Evolutionary conservation across 495 filamentous ascomycete species (phyloP), one percentile per base, ranked within the genome.

Genomic region (Glutinoglossum americanum): DNA sequence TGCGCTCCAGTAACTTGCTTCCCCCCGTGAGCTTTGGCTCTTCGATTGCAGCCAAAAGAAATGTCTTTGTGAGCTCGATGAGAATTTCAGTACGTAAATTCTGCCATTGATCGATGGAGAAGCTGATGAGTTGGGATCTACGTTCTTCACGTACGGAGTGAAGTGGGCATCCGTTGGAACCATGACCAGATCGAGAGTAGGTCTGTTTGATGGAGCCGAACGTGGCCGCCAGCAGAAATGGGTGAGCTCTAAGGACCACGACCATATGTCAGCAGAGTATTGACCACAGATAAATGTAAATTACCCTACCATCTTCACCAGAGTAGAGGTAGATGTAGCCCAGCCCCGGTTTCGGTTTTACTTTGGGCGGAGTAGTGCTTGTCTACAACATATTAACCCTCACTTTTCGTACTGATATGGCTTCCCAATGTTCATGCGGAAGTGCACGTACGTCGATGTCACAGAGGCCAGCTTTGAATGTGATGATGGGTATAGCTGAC

Each of bases 11-110:
- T 79, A 89, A 69, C 76, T 76, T 0, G 78, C 72, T 62, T 87
- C 78, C n/a, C 84, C 82, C 60, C 71, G 73, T 44, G 79, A 75
- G 54, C 85, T 80, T 70, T 96, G 88, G 9, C 79, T 74, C 65
- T 86, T 89, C 6, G 83, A 87, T 71, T 99, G 93, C 60, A 99
- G 74, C 87, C 89, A 99, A 75, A 95, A 99, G 30, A 97, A 76
- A 67, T 97, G 79, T 55, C 89, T 80, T 69, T 87, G 80, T 35
- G 87, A 92, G 59, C 85, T 90, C n/a, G 89, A 95, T 30, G 77
- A 76, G 72, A 99, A 99, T 69, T 94, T 96, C 66, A 99, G 77
- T 56, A 85, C 80, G 68, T 89, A 96, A 64, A 99, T 82, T 57
- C 93, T 84, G 63, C 87, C 93, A 63, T 89, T 88, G 11, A 87